Conservation (phyloP, 2,329 filamentous ascomycete species). For the Colletotrichum destructivum region DNA sequence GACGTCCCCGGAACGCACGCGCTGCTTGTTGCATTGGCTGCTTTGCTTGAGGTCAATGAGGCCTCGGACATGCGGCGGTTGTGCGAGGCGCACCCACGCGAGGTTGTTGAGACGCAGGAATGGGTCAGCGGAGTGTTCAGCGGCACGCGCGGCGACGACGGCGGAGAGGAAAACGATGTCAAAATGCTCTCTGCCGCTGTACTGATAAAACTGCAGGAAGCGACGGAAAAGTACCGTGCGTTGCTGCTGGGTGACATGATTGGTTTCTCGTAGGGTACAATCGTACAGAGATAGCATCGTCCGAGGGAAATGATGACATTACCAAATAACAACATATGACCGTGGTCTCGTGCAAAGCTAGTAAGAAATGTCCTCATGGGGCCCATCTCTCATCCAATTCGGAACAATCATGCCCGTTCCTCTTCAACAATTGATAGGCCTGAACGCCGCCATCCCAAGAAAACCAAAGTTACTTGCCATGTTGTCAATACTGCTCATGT, state of each 20-base stretch:
- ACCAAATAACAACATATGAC: background rate
- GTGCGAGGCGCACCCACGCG: slow-evolving; percentile 80
- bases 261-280: slow-evolving; percentile 44
- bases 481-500: background rate
- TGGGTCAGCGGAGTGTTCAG: slow-evolving; percentile 88
- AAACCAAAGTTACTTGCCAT: background rate
- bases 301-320: slow-evolving; percentile 18
- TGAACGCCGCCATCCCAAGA: slow-evolving; percentile 16
- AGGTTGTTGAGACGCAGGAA: slow-evolving; percentile 87
- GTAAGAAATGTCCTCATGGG: background rate
- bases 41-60: slow-evolving; percentile 85
- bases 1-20: slow-evolving; percentile 80
- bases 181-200: slow-evolving; percentile 85
- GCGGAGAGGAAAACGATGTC: slow-evolving; percentile 81
- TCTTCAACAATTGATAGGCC: background rate
- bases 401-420: background rate
- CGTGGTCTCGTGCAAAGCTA: background rate
- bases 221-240: slow-evolving; percentile 85
- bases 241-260: slow-evolving; percentile 81
- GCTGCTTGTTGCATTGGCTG: slow-evolving; percentile 83
- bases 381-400: slow-evolving; percentile 13
- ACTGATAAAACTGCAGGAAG: slow-evolving; percentile 83
- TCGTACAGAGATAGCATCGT: background rate
- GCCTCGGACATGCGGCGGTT: slow-evolving; percentile 70
- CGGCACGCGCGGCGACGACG: slow-evolving; percentile 64